Percentiles rank a stretch among this genome's conserved stretches.
These are phyloP conservation scores for Paulownia fortunei DNA, from an alignment of 257 asterid genomes.

Conservation along the genomic window DNA sequence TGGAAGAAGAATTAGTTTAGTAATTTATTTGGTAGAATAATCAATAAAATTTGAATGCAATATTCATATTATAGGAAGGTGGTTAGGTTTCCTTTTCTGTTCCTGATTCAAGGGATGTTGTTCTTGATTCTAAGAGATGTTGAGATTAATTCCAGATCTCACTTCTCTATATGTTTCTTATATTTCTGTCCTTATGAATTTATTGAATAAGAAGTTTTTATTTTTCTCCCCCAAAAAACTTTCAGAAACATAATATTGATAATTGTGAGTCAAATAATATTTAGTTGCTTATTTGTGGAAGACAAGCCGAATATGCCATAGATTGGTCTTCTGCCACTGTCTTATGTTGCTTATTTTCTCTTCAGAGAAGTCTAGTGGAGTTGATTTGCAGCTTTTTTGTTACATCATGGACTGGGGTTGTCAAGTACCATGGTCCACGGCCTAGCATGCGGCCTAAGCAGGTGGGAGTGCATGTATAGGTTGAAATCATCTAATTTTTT, in stretches of 20 bases:
- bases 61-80: no score
- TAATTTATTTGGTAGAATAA: no score
- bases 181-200: no score
- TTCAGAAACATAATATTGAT: slow-evolving; percentile 1
- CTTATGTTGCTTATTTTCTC: slow-evolving; percentile 33
- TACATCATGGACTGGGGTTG: slow-evolving; percentile 99
- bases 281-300: slow-evolving; percentile 7
- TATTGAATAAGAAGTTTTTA: no score
- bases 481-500: slow-evolving; percentile 4
- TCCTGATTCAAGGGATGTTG: no score
- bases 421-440: slow-evolving; percentile 98
- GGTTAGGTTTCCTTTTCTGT: no score
- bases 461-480: slow-evolving; percentile 48
- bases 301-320: slow-evolving; percentile 12
- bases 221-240: no score
- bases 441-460: slow-evolving; percentile 98
- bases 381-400: slow-evolving; percentile 96
- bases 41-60: no score
- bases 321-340: slow-evolving; percentile 22
- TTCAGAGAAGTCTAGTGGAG: slow-evolving; percentile 90
- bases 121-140: no score
- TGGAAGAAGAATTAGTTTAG: no score
- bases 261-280: slow-evolving; percentile 18
- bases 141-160: no score
- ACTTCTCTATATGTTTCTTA: no score